Evolutionary conservation across 1,284 basidiomycete genomes (phyloP).

Genomic region (Boletus albobrunnescens): DNA sequence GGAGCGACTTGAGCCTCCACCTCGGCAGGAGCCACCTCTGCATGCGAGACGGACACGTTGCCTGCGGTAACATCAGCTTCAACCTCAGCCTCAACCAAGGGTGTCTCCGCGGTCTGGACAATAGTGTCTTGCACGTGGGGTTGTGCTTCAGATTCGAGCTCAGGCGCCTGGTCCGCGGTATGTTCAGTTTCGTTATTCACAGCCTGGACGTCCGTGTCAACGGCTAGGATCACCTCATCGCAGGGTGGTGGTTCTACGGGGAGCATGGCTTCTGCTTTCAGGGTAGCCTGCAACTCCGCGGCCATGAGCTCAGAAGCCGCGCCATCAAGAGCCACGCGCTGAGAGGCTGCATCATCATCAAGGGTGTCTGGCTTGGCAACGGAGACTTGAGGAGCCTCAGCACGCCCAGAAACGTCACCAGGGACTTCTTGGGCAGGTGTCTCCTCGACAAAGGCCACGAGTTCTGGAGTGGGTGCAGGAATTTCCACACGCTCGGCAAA

Average conservation of each 20-base stretch:
- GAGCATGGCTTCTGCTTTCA: not conserved
- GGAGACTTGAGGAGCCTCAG: conserved; percentile 1
- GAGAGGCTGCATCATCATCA: conserved; percentile 4
- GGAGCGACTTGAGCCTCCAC: conserved; percentile 7
- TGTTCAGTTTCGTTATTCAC: conserved; percentile 5
- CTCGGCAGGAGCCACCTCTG: conserved; percentile 1
- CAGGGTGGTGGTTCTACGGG: conserved; percentile 1
- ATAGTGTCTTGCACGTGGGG: not conserved
- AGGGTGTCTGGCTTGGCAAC: not conserved
- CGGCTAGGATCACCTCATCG: not conserved
- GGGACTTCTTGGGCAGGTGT: conserved; percentile 39
- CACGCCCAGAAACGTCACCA: conserved; percentile 19
- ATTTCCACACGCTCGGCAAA: conserved; percentile 9
- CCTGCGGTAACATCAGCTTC: not conserved
- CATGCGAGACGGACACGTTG: not conserved
- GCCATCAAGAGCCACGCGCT: not conserved
- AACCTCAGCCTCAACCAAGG: not conserved
- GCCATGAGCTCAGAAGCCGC: not conserved
- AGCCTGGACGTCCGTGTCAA: not conserved
- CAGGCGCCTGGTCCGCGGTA: conserved; percentile 5
- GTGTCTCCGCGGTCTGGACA: conserved; percentile 1
- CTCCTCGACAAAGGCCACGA: conserved; percentile 35
- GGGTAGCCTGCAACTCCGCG: conserved; percentile 8
- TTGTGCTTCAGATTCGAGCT: not conserved
- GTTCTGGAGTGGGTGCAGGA: conserved; percentile 34